Percentiles rank a stretch among this genome's conserved stretches.
Evolutionary conservation across 1,139 yeast genomes (phyloP).

Genomic region (Kurtzmaniella quercitrusa): DNA sequence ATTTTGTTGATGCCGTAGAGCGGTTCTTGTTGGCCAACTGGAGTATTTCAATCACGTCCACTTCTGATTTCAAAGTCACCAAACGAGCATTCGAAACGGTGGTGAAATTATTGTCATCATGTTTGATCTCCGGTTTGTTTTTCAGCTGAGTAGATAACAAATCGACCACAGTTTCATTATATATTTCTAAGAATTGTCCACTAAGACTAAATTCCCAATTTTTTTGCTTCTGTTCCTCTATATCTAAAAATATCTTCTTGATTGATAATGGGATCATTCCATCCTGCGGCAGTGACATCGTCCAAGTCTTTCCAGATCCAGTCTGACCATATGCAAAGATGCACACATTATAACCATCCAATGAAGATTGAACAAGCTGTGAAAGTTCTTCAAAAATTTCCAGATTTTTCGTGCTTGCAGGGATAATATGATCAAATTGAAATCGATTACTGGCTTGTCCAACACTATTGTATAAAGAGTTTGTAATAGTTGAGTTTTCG

Average conservation of each 20-base stretch:
- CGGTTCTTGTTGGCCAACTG: slow-evolving; percentile 56
- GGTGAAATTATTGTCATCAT: slow-evolving; percentile 48
- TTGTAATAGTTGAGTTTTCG: neutral
- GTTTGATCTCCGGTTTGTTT: slow-evolving; percentile 66
- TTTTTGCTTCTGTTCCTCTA: slow-evolving; percentile 41
- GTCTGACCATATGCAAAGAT: slow-evolving; percentile 98
- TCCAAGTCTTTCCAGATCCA: slow-evolving; percentile 92
- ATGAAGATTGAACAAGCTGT: slow-evolving; percentile 80
- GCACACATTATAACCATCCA: slow-evolving; percentile 90
- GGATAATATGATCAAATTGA: slow-evolving; percentile 77
- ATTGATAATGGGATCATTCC: slow-evolving; percentile 87
- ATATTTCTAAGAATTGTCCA: slow-evolving; percentile 86
- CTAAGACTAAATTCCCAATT: slow-evolving; percentile 66
- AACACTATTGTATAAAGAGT: neutral
- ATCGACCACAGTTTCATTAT: slow-evolving; percentile 78
- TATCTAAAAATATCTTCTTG: slow-evolving; percentile 62
- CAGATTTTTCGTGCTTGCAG: slow-evolving; percentile 46
- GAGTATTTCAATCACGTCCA: slow-evolving; percentile 50
- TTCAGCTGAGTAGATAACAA: slow-evolving; percentile 34
- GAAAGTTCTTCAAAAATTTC: slow-evolving; percentile 81
- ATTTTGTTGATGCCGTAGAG: slow-evolving; percentile 76
- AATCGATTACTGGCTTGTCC: slow-evolving; percentile 28
- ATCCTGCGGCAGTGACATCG: slow-evolving; percentile 70
- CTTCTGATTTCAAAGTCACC: slow-evolving; percentile 42
- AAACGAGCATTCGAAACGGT: slow-evolving; percentile 65